Evolutionary conservation across 345 rosid species (phyloP), one percentile per base, ranked within the genome.

Genomic region (Eutrema japonicum): DNA sequence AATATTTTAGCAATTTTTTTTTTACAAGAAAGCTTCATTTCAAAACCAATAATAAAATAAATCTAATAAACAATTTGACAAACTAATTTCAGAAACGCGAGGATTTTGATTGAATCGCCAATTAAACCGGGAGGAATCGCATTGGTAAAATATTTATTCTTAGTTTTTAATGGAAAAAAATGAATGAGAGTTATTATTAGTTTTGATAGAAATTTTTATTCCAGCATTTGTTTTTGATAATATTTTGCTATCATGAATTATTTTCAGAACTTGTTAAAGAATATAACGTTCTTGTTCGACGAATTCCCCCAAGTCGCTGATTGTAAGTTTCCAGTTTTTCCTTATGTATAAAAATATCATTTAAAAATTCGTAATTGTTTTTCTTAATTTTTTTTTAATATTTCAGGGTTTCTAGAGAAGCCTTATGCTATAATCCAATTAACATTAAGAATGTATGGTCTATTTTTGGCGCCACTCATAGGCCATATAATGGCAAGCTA

Each of bases 71-170:
- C 2, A 1, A 48, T 26, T 29, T 30, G 9, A 41, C 41, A 55
- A 22, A 42, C 12, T 30, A 2, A 52, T 10, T 77, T 81, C 86
- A 93, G 96, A 88, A 88, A 83, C 49, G 93, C 88, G 13, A 77
- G 45, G 52, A 76, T 86, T 59, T 64, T 90, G 51, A 86, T 74
- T 5, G 95, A 88, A 70, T 90, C 95, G 33, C 95, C 95, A 7
- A 78, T 90, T 77, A 93, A 93, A 83, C 93, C 90, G 36, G 96
- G 96, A 79, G 85, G 85, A 73, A 58, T 84, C 6, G 85, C 77
- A 66, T 79, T 93, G 96, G 98, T 90, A 83, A 85, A 26, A 12
- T 45, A 52, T 47, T 45, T 16, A 16, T 54, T 22, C 33, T 51
- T 26, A 49, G 0, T 13, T 46, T 22, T 63, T 14, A 32, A 6